Percentiles rank a stretch among this genome's conserved stretches.
Evolutionary conservation across 176 grass and related monocot genomes (phyloP).

Genomic region (Hsuehochloa calcarea): DNA sequence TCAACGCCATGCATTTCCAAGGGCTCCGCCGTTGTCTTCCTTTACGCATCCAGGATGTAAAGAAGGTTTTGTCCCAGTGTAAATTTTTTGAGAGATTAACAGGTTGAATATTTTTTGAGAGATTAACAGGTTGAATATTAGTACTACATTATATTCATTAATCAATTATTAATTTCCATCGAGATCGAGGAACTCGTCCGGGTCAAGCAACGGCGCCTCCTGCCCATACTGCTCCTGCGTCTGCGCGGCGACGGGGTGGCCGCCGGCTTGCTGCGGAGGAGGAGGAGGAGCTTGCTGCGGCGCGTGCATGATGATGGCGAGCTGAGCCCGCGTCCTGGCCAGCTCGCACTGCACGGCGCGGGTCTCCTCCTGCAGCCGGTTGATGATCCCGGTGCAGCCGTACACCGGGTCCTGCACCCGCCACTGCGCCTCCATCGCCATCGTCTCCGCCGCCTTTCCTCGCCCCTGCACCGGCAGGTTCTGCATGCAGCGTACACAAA

Average conservation of each 20-base stretch:
- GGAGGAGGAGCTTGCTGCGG: background rate
- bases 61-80: background rate
- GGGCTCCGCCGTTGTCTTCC: no score
- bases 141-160: background rate
- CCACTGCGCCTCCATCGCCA: slow-evolving; percentile 60
- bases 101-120: no score
- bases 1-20: background rate
- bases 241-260: background rate
- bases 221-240: background rate
- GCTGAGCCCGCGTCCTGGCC: slow-evolving; percentile 40
- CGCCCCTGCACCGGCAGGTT: slow-evolving; percentile 44
- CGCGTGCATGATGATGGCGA: slow-evolving; percentile 27
- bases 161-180: background rate
- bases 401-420: slow-evolving; percentile 77
- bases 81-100: no score
- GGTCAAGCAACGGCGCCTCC: slow-evolving; percentile 1
- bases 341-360: slow-evolving; percentile 46
- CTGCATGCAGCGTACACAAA: slow-evolving; percentile 21
- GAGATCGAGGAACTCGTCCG: slow-evolving; percentile 38
- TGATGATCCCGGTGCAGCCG: slow-evolving; percentile 50
- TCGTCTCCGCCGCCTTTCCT: slow-evolving; percentile 43
- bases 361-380: slow-evolving; percentile 56
- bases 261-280: background rate
- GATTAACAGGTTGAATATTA: no score
- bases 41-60: background rate